phyloP scores from a whole-genome alignment of 805 yeast species.

The Ogataea parapolymorpha region DNA sequence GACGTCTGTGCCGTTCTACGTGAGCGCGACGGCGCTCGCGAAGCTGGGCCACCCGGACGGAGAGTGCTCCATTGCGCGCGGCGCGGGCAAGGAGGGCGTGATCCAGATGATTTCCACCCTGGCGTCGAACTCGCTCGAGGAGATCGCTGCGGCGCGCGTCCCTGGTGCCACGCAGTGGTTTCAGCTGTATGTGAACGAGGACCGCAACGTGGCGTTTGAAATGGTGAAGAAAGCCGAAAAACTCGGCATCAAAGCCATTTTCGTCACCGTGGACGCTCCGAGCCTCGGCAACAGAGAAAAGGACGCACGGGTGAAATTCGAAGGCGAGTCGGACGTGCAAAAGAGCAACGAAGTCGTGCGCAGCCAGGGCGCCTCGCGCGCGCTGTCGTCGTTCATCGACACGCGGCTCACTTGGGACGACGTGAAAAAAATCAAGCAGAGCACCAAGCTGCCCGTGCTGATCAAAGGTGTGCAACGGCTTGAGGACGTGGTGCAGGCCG shows the following conservation, averaged over 20 bases:
- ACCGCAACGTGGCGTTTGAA: conserved; percentile 58
- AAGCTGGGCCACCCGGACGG: conserved; percentile 93
- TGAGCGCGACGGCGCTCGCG: conserved; percentile 90
- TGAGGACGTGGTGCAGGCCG: conserved; percentile 74
- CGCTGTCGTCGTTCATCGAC: conserved; percentile 83
- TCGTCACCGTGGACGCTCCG: conserved; percentile 92
- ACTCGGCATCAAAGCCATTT: conserved; percentile 75
- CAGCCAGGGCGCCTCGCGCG: conserved; percentile 80
- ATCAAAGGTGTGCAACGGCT: conserved; percentile 83
- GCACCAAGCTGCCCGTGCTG: conserved; percentile 63
- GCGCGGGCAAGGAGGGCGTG: conserved; percentile 67
- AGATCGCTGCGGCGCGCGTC: conserved; percentile 66
- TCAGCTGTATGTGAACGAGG: conserved; percentile 80
- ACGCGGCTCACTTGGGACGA: conserved; percentile 65
- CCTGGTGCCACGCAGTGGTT: conserved; percentile 80
- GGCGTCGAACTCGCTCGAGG: conserved; percentile 86
- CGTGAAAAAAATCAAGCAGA: conserved; percentile 49
- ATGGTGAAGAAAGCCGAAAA: conserved; percentile 69
- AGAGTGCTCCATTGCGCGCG: conserved; percentile 78
- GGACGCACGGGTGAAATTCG: conserved; percentile 30
- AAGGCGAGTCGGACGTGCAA: conserved; percentile 44
- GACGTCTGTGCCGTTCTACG: conserved; percentile 76
- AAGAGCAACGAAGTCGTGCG: conserved; percentile 52
- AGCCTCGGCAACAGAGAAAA: conserved; percentile 88
- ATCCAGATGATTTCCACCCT: conserved; percentile 92